Evolutionary conservation across 164 flowering plant genomes (phyloP).

Genomic region (Paratinospora sagittata): DNA sequence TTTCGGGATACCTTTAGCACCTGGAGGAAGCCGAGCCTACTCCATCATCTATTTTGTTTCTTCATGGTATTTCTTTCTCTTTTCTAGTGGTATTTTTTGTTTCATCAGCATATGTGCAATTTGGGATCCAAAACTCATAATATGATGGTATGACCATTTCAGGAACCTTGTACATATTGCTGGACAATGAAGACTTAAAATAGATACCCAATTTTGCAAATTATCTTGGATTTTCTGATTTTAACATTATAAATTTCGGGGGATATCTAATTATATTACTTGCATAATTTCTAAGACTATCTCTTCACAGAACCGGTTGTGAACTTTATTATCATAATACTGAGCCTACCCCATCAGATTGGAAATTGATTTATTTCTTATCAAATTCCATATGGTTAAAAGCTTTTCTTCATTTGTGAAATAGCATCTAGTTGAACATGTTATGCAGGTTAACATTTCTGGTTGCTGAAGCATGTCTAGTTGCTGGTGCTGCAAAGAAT

Average conservation of each 20-base stretch:
- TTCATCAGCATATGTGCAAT: neutral
- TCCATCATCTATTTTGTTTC: slow-evolving; percentile 81
- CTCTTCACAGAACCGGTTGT: too few relatives aligned
- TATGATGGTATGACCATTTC: neutral
- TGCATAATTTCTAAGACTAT: neutral
- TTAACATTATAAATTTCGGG: too few relatives aligned
- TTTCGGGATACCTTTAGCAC: slow-evolving; percentile 82
- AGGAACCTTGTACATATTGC: neutral
- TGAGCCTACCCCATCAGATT: too few relatives aligned
- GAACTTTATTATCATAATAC: too few relatives aligned
- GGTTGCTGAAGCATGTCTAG: slow-evolving; percentile 76
- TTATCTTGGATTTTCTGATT: too few relatives aligned
- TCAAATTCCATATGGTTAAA: too few relatives aligned
- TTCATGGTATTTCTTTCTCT: slow-evolving; percentile 59
- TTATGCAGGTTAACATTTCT: slow-evolving; percentile 68
- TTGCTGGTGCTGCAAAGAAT: slow-evolving; percentile 84
- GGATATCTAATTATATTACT: neutral
- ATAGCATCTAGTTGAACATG: neutral
- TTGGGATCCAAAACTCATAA: neutral
- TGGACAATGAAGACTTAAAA: neutral
- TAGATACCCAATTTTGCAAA: too few relatives aligned
- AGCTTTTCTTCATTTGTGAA: too few relatives aligned
- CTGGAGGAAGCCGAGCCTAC: slow-evolving; percentile 92
- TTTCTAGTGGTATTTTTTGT: neutral
- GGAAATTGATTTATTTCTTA: too few relatives aligned